Conservation (phyloP, 129 eudicot species). For the Silybum marianum region DNA sequence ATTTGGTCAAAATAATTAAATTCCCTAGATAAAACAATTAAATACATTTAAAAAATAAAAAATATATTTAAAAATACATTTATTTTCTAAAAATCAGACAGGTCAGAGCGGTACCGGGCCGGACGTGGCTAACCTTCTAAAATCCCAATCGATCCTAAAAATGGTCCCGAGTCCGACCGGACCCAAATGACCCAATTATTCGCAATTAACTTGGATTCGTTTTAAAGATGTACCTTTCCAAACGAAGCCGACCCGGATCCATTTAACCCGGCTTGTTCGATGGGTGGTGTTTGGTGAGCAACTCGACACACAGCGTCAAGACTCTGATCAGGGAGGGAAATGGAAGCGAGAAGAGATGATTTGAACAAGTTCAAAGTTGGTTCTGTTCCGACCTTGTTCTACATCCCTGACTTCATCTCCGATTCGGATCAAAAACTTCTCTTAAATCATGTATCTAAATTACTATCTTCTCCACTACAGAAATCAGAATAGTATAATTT, state of each 20-base stretch:
- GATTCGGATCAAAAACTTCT: constrained; percentile 55
- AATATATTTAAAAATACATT: no score
- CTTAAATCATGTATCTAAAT: constrained; percentile 48
- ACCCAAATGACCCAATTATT: no score
- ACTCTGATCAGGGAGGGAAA: constrained; percentile 1
- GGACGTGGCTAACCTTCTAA: no score
- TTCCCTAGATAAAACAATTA: no score
- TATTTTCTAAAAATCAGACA: no score
- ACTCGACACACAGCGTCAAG: background rate
- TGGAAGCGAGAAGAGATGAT: constrained; percentile 30
- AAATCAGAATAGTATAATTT: background rate
- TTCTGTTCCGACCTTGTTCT: constrained; percentile 60
- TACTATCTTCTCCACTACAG: background rate
- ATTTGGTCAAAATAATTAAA: no score
- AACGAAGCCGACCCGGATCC: background rate
- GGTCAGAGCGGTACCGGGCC: no score
- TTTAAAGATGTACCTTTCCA: no score
- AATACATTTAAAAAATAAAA: no score
- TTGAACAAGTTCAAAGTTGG: constrained; percentile 46
- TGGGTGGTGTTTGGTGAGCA: background rate
- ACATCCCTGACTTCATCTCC: constrained; percentile 73
- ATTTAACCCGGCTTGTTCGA: background rate
- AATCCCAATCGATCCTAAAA: no score
- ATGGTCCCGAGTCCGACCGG: no score
- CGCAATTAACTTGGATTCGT: no score